Conservation (phyloP, 1,139 yeast genomes). For the Yamadazyma triangularis region DNA sequence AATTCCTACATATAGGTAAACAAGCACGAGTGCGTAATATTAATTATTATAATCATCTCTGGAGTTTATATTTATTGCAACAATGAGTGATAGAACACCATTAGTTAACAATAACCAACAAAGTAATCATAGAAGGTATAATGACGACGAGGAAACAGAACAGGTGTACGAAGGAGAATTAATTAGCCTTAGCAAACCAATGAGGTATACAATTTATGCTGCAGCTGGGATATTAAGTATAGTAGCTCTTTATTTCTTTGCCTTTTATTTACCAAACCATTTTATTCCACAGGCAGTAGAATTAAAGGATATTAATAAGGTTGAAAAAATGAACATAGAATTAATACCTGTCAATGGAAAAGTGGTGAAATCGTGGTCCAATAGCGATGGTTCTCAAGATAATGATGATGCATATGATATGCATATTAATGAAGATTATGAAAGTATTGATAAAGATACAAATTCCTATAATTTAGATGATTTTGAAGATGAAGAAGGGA, state of each 20-base stretch:
- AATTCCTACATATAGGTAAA: neutral
- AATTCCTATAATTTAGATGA: conserved; percentile 1
- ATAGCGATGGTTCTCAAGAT: neutral
- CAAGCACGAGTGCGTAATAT: conserved; percentile 1
- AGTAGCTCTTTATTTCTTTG: conserved; percentile 25
- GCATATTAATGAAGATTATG: conserved; percentile 1
- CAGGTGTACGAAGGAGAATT: conserved; percentile 16
- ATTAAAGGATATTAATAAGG: conserved; percentile 22
- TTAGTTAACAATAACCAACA: conserved; percentile 6
- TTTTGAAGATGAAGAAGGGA: conserved; percentile 4
- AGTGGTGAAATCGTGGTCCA: neutral
- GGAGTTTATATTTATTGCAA: neutral
- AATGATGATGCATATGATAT: conserved; percentile 1
- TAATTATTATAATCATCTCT: neutral
- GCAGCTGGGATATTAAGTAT: conserved; percentile 16
- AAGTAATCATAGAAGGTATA: neutral
- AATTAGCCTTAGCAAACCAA: conserved; percentile 12
- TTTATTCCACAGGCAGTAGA: conserved; percentile 32
- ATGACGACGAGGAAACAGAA: conserved; percentile 9
- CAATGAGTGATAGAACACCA: conserved; percentile 14
- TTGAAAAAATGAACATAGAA: conserved; percentile 20
- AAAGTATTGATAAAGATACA: conserved; percentile 1
- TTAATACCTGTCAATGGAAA: conserved; percentile 19
- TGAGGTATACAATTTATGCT: conserved; percentile 12
- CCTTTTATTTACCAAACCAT: conserved; percentile 26